Evolutionary conservation across 2,329 filamentous ascomycete species (phyloP).

Genomic region (Thermochaetoides dissita): DNA sequence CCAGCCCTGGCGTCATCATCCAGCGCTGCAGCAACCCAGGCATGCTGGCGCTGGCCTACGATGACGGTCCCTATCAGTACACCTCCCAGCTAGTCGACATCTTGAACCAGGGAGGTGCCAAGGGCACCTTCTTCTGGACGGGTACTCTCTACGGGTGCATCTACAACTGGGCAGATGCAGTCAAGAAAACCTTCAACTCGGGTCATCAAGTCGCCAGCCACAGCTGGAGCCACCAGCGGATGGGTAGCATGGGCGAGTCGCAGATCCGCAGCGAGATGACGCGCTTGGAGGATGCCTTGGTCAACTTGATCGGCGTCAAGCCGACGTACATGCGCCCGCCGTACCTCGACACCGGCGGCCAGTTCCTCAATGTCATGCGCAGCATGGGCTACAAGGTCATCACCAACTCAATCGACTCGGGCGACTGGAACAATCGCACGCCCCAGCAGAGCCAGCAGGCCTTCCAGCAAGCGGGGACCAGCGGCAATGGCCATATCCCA

Average conservation of each 20-base stretch:
- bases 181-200: slow-evolving; percentile 35
- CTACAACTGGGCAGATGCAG: slow-evolving; percentile 35
- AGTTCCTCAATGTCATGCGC: slow-evolving; percentile 28
- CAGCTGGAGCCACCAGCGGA: slow-evolving; percentile 37
- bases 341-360: slow-evolving; percentile 32
- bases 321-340: slow-evolving; percentile 37
- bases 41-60: slow-evolving; percentile 37
- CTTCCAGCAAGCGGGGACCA: slow-evolving; percentile 31
- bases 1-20: slow-evolving; percentile 29
- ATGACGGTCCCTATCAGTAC: slow-evolving; percentile 38
- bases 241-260: slow-evolving; percentile 25
- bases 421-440: slow-evolving; percentile 44
- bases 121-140: slow-evolving; percentile 41
- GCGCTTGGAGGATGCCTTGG: slow-evolving; percentile 34
- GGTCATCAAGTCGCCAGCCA: slow-evolving; percentile 42
- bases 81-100: slow-evolving; percentile 36
- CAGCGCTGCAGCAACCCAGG: slow-evolving; percentile 30
- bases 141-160: slow-evolving; percentile 37
- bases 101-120: slow-evolving; percentile 32
- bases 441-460: slow-evolving; percentile 37
- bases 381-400: slow-evolving; percentile 44
- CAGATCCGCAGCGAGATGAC: slow-evolving; percentile 34
- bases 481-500: slow-evolving; percentile 36
- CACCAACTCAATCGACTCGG: slow-evolving; percentile 46
- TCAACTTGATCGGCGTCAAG: slow-evolving; percentile 35